Conservation (phyloP, 805 yeast species). For the Groenewaldozyma tartarivorans region DNA sequence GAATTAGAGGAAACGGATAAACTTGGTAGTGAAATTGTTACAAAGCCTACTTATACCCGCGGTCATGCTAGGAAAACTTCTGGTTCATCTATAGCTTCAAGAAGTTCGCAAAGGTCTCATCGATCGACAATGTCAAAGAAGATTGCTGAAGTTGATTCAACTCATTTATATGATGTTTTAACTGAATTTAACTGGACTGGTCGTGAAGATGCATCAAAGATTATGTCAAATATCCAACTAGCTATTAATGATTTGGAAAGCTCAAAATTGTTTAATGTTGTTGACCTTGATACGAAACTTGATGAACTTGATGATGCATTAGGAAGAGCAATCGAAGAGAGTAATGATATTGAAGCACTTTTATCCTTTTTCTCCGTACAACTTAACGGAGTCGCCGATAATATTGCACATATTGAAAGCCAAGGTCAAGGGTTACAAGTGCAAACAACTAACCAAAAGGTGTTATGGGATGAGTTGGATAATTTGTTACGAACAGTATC, state of each 20-base stretch:
- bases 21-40: neutral
- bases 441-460: constrained; percentile 68
- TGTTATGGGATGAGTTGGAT: constrained; percentile 60
- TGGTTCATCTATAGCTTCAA: constrained; percentile 9
- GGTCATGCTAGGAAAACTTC: constrained; percentile 9
- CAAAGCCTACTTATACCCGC: neutral
- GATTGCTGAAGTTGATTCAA: constrained; percentile 11
- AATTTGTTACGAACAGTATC: constrained; percentile 63
- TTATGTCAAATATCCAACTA: constrained; percentile 47
- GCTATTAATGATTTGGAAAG: constrained; percentile 57
- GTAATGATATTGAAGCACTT: constrained; percentile 45
- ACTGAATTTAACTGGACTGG: constrained; percentile 74
- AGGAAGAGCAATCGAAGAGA: constrained; percentile 38
- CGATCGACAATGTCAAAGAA: neutral
- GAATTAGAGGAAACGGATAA: neutral
- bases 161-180: constrained; percentile 51
- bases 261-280: constrained; percentile 46
- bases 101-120: constrained; percentile 1
- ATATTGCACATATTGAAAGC: constrained; percentile 59
- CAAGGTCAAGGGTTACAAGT: constrained; percentile 79
- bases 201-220: constrained; percentile 48
- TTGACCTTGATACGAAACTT: constrained; percentile 40
- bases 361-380: constrained; percentile 52
- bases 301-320: constrained; percentile 35
- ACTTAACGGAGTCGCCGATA: constrained; percentile 53